A percentile compares a stretch with the other conserved stretches of the same genome.
These are phyloP conservation scores for Pseudofabraea citricarpa DNA, from an alignment of 2,329 filamentous ascomycete genomes.

Conservation along the genomic window DNA sequence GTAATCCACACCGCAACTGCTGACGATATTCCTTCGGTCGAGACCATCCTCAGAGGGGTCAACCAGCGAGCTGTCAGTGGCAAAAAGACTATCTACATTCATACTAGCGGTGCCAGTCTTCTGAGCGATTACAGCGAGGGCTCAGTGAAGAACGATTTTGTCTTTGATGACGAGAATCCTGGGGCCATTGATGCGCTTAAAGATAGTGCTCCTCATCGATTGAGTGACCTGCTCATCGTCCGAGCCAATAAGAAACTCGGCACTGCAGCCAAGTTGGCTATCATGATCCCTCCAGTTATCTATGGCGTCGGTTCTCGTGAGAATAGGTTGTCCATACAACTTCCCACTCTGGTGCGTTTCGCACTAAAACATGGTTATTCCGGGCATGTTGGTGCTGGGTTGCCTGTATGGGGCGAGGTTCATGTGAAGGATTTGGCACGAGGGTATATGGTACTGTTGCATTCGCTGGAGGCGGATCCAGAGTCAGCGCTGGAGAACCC, in stretches of 20 bases:
- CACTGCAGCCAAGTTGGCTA: conserved; percentile 37
- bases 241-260: conserved; percentile 30
- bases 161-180: conserved; percentile 38
- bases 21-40: conserved; percentile 39
- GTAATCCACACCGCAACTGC: conserved; percentile 44
- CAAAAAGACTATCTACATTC: conserved; percentile 40
- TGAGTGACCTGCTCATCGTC: conserved; percentile 40
- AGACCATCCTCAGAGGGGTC: conserved; percentile 40
- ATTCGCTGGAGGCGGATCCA: conserved; percentile 34
- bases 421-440: conserved; percentile 43
- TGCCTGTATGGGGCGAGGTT: conserved; percentile 35
- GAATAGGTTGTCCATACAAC: conserved; percentile 38
- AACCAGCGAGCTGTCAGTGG: conserved; percentile 31
- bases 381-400: conserved; percentile 38
- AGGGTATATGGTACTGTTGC: conserved; percentile 39
- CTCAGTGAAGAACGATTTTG: conserved; percentile 29
- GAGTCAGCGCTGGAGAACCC: conserved; percentile 34
- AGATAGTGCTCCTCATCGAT: conserved; percentile 37
- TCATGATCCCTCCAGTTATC: conserved; percentile 43
- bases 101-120: conserved; percentile 40
- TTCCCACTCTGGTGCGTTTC: conserved; percentile 41
- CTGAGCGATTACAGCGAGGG: conserved; percentile 33
- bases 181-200: conserved; percentile 36
- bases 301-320: conserved; percentile 38
- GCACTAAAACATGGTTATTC: conserved; percentile 42